Evolutionary conservation across 495 filamentous ascomycete species (phyloP).

Genomic region (Cercophora scortea): DNA sequence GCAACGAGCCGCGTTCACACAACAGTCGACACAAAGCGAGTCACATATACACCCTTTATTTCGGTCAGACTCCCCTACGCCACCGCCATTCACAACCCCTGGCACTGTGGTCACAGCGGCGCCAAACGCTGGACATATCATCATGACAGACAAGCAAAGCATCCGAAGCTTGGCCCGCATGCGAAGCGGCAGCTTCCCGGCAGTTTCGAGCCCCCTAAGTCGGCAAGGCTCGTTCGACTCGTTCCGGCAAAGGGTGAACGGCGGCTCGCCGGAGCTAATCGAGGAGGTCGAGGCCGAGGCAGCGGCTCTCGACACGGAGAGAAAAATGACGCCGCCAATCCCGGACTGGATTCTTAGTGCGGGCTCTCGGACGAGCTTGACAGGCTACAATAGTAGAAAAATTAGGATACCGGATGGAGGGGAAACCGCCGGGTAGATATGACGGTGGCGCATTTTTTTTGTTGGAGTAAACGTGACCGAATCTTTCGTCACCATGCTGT

Average conservation of each 20-base stretch:
- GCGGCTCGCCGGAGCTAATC: conserved; percentile 17
- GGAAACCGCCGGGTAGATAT: conserved; percentile 2
- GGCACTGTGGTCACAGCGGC: conserved; percentile 66
- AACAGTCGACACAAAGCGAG: conserved; percentile 43
- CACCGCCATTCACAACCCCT: conserved; percentile 57
- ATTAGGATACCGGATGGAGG: background rate
- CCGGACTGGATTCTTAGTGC: conserved; percentile 49
- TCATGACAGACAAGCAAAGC: conserved; percentile 51
- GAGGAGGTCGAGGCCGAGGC: conserved; percentile 21
- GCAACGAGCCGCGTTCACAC: conserved; percentile 26
- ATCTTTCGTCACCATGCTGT: conserved; percentile 4
- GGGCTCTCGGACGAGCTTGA: conserved; percentile 36
- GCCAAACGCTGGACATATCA: conserved; percentile 55
- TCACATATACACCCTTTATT: conserved; percentile 82
- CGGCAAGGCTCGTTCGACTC: conserved; percentile 43
- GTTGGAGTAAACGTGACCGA: background rate
- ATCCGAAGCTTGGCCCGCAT: conserved; percentile 52
- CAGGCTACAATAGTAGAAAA: conserved; percentile 26
- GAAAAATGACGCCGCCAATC: conserved; percentile 50
- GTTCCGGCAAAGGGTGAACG: conserved; percentile 23
- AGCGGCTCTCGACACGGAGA: conserved; percentile 11
- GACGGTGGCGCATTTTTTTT: background rate
- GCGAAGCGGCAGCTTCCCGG: conserved; percentile 57
- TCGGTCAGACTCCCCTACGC: conserved; percentile 62
- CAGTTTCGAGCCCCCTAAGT: conserved; percentile 43